Percentiles rank a stretch among this genome's conserved stretches.
These are phyloP conservation scores for Boletus vermiculosoides DNA, from an alignment of 768 basidiomycete genomes.

Conservation along the genomic window DNA sequence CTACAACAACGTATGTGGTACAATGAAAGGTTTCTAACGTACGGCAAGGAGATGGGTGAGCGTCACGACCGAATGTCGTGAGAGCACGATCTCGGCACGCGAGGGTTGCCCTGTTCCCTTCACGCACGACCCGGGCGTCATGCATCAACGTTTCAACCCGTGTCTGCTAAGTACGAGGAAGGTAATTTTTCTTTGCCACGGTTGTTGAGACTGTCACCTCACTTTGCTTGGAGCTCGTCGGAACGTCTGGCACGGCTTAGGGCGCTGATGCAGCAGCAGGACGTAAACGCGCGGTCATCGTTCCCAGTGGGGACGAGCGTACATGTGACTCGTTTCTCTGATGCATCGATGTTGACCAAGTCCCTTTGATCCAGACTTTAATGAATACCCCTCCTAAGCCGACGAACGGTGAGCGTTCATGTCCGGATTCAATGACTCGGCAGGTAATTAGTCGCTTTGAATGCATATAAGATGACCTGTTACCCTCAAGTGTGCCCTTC, in stretches of 20 bases:
- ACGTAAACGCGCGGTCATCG: conserved; percentile 62
- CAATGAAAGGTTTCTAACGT: too few species aligned
- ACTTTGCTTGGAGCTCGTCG: conserved; percentile 52
- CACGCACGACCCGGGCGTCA: too few species aligned
- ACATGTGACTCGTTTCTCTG: too few species aligned
- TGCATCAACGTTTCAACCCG: too few species aligned
- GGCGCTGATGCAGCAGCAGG: conserved; percentile 61
- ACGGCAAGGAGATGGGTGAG: too few species aligned
- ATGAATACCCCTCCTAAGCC: conserved; percentile 84
- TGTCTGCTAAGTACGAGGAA: too few species aligned
- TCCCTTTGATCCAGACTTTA: conserved; percentile 56
- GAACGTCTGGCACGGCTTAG: conserved; percentile 68
- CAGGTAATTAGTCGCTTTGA: too few species aligned
- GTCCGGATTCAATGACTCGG: conserved; percentile 92
- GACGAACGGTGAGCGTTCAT: conserved; percentile 87
- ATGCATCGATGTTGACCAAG: conserved; percentile 31
- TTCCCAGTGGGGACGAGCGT: conserved; percentile 92
- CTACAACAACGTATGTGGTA: too few species aligned
- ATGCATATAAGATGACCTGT: too few species aligned
- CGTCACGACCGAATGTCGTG: too few species aligned
- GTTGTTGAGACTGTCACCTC: background rate
- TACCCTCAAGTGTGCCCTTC: conserved; percentile 63
- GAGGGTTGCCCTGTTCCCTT: too few species aligned
- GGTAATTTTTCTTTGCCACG: background rate
- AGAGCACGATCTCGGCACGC: too few species aligned